Evolutionary conservation across 164 flowering plant genomes (phyloP).

Genomic region (Macadamia tetraphylla): DNA sequence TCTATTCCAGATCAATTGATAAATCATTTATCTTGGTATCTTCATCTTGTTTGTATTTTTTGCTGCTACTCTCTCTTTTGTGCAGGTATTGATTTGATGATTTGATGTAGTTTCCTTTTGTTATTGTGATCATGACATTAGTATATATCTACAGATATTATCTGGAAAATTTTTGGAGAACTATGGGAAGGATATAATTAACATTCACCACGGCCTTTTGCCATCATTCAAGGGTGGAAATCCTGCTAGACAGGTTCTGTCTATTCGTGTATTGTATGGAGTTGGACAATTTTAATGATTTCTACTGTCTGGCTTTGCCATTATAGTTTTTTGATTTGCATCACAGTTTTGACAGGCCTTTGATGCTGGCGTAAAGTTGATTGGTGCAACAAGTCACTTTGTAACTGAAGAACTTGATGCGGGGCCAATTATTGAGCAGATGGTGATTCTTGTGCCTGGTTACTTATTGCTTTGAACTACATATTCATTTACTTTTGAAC

Average conservation of each 20-base stretch:
- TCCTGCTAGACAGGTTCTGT: slow-evolving; percentile 74
- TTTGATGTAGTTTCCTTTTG: not conserved
- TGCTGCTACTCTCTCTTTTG: not conserved
- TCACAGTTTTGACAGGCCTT: slow-evolving; percentile 51
- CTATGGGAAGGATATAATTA: slow-evolving; percentile 81
- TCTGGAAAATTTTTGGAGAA: slow-evolving; percentile 61
- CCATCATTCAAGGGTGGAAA: slow-evolving; percentile 95
- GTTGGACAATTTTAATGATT: not conserved
- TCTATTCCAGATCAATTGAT: too few species aligned
- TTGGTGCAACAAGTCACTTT: slow-evolving; percentile 94
- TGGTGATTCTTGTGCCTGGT: slow-evolving; percentile 42
- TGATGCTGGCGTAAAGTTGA: slow-evolving; percentile 90
- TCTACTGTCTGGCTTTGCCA: not conserved
- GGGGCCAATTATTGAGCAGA: slow-evolving; percentile 91
- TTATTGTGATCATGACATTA: not conserved
- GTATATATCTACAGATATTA: slow-evolving; percentile 45
- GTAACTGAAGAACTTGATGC: slow-evolving; percentile 91
- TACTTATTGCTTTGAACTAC: not conserved
- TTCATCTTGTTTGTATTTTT: too few species aligned
- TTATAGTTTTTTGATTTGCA: slow-evolving; percentile 7
- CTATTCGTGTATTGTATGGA: not conserved
- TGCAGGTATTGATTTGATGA: not conserved
- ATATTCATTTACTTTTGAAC: too few species aligned
- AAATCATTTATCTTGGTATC: too few species aligned
- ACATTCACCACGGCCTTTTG: slow-evolving; percentile 93